Evolutionary conservation across 306 rosid species (phyloP).

Genomic region (Fragaria nilgerrensis): DNA sequence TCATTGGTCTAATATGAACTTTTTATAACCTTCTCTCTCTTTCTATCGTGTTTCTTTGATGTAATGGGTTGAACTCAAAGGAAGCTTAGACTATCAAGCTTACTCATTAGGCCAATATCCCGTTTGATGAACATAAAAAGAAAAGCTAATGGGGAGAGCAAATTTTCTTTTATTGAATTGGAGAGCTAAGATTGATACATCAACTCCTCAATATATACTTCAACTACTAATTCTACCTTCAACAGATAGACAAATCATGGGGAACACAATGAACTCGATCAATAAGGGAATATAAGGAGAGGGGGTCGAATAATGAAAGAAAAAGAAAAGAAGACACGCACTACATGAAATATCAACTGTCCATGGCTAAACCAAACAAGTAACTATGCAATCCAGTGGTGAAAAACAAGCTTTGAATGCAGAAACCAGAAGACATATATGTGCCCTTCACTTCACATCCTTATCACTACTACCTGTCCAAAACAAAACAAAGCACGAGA

Average conservation of each 20-base stretch:
- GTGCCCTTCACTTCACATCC: slow-evolving; percentile 12
- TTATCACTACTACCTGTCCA: slow-evolving; percentile 31
- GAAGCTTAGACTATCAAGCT: not conserved
- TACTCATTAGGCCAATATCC: not conserved
- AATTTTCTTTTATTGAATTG: not conserved
- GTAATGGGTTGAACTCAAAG: no score
- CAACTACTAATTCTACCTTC: not conserved
- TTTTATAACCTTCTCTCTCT: no score
- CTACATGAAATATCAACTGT: not conserved
- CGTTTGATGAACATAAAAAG: not conserved
- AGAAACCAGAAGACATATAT: slow-evolving; percentile 5
- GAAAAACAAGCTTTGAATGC: not conserved
- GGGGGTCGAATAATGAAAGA: no score
- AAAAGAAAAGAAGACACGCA: not conserved
- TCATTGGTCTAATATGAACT: no score
- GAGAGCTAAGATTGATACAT: not conserved
- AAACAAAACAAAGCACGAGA: not conserved
- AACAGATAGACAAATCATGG: not conserved
- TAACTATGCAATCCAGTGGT: slow-evolving; percentile 17
- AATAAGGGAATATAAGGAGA: not conserved
- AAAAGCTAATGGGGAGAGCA: not conserved
- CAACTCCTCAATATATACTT: not conserved
- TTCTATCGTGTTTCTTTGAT: no score
- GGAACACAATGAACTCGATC: not conserved
- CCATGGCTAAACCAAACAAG: slow-evolving; percentile 12